phyloP scores from a whole-genome alignment of 768 basidiomycete genomes.

The Boletellus sp. region DNA sequence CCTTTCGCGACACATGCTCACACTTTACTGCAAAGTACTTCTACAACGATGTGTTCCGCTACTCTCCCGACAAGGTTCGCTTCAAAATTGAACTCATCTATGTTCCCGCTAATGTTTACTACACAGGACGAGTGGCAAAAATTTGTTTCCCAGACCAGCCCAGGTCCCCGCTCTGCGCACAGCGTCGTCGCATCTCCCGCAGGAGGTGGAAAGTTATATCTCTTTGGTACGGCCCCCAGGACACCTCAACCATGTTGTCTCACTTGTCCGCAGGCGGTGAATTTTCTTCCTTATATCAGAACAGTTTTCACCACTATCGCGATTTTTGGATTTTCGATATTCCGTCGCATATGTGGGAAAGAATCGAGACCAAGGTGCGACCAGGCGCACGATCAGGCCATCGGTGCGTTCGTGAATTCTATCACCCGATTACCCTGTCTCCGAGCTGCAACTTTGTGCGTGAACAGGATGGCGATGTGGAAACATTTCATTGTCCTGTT shows the following conservation, averaged over 20 bases:
- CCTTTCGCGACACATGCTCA: neutral
- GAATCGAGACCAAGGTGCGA: slow-evolving; percentile 79
- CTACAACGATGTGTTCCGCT: slow-evolving; percentile 85
- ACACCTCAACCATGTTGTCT: neutral
- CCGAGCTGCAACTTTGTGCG: neutral
- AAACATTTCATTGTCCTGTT: slow-evolving; percentile 85
- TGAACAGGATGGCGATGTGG: slow-evolving; percentile 79
- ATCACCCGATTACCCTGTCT: neutral
- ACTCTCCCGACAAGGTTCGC: slow-evolving; percentile 73
- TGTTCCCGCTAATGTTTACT: neutral
- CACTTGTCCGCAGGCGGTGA: slow-evolving; percentile 58
- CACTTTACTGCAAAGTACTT: slow-evolving; percentile 52
- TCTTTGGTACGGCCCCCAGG: slow-evolving; percentile 55
- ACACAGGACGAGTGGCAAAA: slow-evolving; percentile 82
- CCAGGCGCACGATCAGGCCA: slow-evolving; percentile 84
- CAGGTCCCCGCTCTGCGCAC: slow-evolving; percentile 86
- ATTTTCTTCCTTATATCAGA: slow-evolving; percentile 81
- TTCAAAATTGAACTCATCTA: neutral
- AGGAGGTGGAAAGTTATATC: slow-evolving; percentile 82
- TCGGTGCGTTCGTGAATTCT: slow-evolving; percentile 39
- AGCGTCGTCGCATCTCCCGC: slow-evolving; percentile 69
- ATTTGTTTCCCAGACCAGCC: slow-evolving; percentile 80
- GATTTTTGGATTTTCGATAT: slow-evolving; percentile 91
- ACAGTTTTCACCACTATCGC: slow-evolving; percentile 82
- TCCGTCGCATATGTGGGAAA: slow-evolving; percentile 74